Percentiles rank a stretch among this genome's conserved stretches.
Conservation (phyloP, 139 green algal genomes). For the Zygnema circumcarinatum region DNA sequence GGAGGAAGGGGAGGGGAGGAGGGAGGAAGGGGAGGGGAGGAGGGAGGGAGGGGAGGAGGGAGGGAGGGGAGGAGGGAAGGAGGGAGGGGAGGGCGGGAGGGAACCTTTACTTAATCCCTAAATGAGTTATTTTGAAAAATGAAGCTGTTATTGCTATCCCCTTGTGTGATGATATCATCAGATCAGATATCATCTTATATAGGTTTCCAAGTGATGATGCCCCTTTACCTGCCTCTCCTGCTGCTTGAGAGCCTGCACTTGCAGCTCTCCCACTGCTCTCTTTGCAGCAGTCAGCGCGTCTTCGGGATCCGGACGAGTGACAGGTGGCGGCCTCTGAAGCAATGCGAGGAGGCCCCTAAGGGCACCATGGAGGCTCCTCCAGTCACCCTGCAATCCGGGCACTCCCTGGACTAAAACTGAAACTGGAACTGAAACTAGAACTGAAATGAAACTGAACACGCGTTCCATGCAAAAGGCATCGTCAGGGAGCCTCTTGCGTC, state of each 20-base stretch:
- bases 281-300: background rate
- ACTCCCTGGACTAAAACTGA: no score
- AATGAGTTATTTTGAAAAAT: no score
- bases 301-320: background rate
- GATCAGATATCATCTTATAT: background rate
- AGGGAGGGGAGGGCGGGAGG: background rate
- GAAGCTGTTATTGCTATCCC: background rate
- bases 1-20: no score
- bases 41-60: background rate
- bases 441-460: background rate
- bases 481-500: background rate
- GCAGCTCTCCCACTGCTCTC: slow-evolving; percentile 13
- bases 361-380: slow-evolving; percentile 15
- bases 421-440: background rate
- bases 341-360: slow-evolving; percentile 18
- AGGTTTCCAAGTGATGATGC: background rate
- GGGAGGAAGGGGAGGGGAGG: no score
- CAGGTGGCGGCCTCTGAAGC: background rate
- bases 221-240: slow-evolving; percentile 14
- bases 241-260: slow-evolving; percentile 49
- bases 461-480: background rate
- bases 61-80: background rate
- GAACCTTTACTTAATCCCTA: no score
- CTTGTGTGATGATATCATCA: background rate
- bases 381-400: slow-evolving; percentile 22